phyloP scores from a whole-genome alignment of 1,284 basidiomycete species.

The Pseudozyma sp. region DNA sequence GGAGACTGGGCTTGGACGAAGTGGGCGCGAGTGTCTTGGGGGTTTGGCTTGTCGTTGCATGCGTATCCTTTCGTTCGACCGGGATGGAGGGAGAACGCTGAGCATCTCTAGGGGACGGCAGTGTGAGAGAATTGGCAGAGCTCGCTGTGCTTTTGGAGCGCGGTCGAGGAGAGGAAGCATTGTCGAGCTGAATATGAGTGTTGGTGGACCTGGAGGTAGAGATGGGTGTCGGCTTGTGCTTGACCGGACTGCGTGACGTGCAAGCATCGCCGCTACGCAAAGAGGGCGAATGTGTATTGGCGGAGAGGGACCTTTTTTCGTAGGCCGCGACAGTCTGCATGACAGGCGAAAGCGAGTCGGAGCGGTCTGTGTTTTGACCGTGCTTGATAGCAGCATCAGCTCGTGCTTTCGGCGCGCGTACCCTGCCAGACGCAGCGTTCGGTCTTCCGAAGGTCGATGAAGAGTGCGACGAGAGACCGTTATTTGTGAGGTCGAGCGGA shows the following conservation, averaged over 20 bases:
- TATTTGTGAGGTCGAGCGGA: background rate
- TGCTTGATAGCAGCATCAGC: too few relatives aligned
- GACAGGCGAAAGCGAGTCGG: too few relatives aligned
- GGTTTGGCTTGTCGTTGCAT: background rate
- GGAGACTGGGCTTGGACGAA: slow-evolving; percentile 36
- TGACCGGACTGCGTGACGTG: background rate
- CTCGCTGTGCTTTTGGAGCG: slow-evolving; percentile 30
- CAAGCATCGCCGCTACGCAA: too few relatives aligned
- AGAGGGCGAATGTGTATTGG: too few relatives aligned
- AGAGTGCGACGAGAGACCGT: background rate
- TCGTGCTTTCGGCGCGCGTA: too few relatives aligned
- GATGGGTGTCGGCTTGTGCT: slow-evolving; percentile 7
- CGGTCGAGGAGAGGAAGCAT: slow-evolving; percentile 11
- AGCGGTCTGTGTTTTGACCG: too few relatives aligned
- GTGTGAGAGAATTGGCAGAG: slow-evolving; percentile 8
- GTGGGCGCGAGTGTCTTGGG: slow-evolving; percentile 3
- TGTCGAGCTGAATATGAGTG: slow-evolving; percentile 9
- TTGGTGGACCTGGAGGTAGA: slow-evolving; percentile 19
- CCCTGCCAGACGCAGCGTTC: background rate
- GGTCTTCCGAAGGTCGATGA: background rate
- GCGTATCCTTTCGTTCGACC: background rate
- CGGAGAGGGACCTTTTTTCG: too few relatives aligned
- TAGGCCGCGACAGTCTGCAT: too few relatives aligned
- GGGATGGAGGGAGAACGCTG: background rate
- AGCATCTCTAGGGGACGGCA: background rate